Evolutionary conservation across 257 asterid genomes (phyloP).

Genomic region (Scutellaria baicalensis): DNA sequence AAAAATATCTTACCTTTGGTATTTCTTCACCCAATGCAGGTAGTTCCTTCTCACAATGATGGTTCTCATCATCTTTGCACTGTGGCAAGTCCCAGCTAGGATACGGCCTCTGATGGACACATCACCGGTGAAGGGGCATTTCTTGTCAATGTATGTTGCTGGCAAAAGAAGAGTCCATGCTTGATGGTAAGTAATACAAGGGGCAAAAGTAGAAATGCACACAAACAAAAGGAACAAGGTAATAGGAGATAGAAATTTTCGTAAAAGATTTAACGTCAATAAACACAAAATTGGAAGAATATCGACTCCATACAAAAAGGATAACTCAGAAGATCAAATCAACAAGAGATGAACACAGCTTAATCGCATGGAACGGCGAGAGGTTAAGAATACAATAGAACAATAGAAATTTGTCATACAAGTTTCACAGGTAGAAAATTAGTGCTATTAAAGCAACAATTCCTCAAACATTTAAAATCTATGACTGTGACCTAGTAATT

Average conservation of each 20-base stretch:
- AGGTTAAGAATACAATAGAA: background rate
- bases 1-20: constrained; percentile 39
- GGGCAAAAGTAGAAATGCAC: background rate
- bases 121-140: constrained; percentile 72
- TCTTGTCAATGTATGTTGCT: constrained; percentile 79
- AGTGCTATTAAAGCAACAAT: background rate
- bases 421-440: background rate
- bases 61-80: constrained; percentile 83
- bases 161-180: background rate
- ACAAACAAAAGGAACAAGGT: background rate
- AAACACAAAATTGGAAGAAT: background rate
- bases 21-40: constrained; percentile 73
- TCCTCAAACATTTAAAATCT: background rate
- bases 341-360: background rate
- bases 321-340: too few relatives aligned
- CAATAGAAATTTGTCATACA: background rate
- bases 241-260: background rate
- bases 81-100: constrained; percentile 80
- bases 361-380: background rate
- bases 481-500: background rate
- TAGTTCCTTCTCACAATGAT: constrained; percentile 68
- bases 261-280: background rate
- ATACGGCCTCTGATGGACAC: constrained; percentile 89
- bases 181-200: background rate
- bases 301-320: background rate